Conservation (phyloP, 148 eudicot species). For the Cornus suecica region DNA sequence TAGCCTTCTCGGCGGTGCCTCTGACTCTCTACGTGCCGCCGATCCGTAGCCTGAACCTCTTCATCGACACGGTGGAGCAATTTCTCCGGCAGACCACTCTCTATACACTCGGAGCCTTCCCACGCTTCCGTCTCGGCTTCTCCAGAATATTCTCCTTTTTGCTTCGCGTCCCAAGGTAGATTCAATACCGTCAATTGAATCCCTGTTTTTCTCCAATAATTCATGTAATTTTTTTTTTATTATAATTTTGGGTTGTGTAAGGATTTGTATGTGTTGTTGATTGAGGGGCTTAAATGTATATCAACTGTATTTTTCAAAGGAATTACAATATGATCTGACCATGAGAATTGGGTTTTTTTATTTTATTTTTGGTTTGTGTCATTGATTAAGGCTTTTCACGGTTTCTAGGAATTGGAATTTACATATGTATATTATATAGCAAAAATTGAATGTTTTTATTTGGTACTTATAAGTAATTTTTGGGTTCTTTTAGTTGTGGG, state of each 20-base stretch:
- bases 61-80: slow-evolving; percentile 28
- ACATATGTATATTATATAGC: no score
- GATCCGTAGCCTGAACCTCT: slow-evolving; percentile 33
- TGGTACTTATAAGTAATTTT: no score
- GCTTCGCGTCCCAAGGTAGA: slow-evolving; percentile 15
- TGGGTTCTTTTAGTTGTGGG: no score
- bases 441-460: no score
- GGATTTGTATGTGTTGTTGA: background rate
- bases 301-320: background rate
- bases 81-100: slow-evolving; percentile 24
- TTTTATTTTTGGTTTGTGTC: no score
- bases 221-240: no score
- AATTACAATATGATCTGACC: background rate
- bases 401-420: background rate
- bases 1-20: slow-evolving; percentile 50
- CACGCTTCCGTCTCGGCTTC: slow-evolving; percentile 25
- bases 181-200: background rate
- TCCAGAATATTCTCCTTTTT: slow-evolving; percentile 25
- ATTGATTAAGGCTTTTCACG: background rate
- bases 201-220: background rate
- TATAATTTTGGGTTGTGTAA: background rate
- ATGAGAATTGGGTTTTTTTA: background rate
- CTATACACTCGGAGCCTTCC: slow-evolving; percentile 12
- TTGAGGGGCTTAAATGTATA: background rate
- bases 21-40: slow-evolving; percentile 44